Conservation (phyloP, 345 rosid genomes). For the Hibiscus tridactylites region DNA sequence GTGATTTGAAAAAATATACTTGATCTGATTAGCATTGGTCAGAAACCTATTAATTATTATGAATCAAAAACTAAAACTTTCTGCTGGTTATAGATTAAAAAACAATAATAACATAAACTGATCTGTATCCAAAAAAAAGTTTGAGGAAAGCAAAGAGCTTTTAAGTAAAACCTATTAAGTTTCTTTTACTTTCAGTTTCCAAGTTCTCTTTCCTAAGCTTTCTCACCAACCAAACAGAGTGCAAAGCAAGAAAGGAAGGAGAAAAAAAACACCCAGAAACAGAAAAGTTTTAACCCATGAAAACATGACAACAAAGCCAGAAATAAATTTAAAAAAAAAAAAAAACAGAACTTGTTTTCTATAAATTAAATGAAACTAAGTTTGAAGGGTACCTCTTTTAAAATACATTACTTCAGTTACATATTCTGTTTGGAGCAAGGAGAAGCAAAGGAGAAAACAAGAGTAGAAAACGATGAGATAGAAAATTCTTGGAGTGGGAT, state of each 20-base stretch:
- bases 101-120: background rate
- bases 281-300: background rate
- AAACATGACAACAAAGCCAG: background rate
- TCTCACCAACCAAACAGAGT: conserved; percentile 18
- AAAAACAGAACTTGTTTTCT: background rate
- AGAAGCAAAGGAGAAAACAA: background rate
- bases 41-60: background rate
- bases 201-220: background rate
- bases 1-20: background rate
- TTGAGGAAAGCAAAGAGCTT: conserved; percentile 4
- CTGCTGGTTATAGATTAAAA: background rate
- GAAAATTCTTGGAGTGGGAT: conserved; percentile 12
- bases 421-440: background rate
- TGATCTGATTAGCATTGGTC: conserved; percentile 1
- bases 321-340: background rate
- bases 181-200: background rate
- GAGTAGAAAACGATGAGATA: background rate
- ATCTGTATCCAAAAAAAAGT: conserved; percentile 6
- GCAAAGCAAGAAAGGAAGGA: background rate
- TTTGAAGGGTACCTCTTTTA: background rate
- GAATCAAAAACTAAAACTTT: background rate
- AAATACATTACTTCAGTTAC: conserved; percentile 11
- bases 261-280: background rate
- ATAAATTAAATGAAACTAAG: background rate
- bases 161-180: conserved; percentile 2